phyloP scores from a whole-genome alignment of 208 protist genomes.

The Wallacemonas rigidus region DNA sequence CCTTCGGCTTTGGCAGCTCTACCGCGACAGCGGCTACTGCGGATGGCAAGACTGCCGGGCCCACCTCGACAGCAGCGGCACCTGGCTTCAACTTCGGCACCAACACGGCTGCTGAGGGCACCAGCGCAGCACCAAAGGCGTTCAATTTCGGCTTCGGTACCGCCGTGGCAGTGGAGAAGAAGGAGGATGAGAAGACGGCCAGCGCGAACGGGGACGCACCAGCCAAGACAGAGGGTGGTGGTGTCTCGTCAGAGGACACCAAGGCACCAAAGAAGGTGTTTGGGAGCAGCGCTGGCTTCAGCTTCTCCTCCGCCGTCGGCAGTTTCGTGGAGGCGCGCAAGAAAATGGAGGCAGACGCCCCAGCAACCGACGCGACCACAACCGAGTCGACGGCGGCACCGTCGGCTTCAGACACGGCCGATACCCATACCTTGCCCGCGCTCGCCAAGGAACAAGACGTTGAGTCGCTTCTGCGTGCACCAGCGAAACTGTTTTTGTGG shows the following conservation, averaged over 20 bases:
- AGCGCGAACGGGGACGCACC: neutral
- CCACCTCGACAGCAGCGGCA: neutral
- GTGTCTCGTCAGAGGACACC: neutral
- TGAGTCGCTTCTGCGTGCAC: slow-evolving; percentile 50
- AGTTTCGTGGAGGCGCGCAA: slow-evolving; percentile 73
- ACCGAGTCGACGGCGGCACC: slow-evolving; percentile 20
- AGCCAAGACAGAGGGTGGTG: neutral
- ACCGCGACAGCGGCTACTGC: neutral
- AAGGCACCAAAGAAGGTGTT: slow-evolving; percentile 27
- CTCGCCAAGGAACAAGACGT: slow-evolving; percentile 31
- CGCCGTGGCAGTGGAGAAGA: slow-evolving; percentile 2
- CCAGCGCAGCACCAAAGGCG: neutral
- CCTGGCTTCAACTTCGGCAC: slow-evolving; percentile 26
- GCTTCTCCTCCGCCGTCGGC: slow-evolving; percentile 64
- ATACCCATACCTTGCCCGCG: slow-evolving; percentile 14
- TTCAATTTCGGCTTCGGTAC: slow-evolving; percentile 26
- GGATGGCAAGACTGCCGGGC: neutral
- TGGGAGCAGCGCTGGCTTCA: slow-evolving; percentile 44
- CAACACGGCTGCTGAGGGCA: neutral
- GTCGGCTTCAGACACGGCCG: slow-evolving; percentile 23
- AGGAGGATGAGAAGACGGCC: neutral
- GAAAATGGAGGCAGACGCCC: slow-evolving; percentile 44
- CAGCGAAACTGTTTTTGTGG: slow-evolving; percentile 69
- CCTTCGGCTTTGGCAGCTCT: slow-evolving; percentile 20
- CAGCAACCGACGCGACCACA: neutral